Base-by-base conservation (phyloP, 2,329 filamentous ascomycete species). In the Diaporthe destruens region DNA sequence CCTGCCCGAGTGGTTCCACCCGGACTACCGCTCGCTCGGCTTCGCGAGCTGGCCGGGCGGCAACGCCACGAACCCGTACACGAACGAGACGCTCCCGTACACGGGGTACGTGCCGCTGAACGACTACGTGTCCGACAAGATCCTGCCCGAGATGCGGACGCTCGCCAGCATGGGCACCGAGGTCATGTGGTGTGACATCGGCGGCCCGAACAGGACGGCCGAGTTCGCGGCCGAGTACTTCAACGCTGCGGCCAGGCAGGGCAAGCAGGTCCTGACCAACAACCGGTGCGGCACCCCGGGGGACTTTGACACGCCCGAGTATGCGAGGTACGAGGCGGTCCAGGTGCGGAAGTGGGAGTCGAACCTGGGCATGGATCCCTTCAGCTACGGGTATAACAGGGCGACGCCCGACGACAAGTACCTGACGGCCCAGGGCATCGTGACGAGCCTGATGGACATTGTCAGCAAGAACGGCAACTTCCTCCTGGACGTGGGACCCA, bases 121-220 rank as follows among this genome's bases (percentile, higher is more conserved):
- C 6, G 82, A 86, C 75, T 86, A 81, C 71, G 77, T 86, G 32
- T 53, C 76, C 0, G 83, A 86, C 69, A 76, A 84, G 9, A 81
- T 85, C 53, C 69, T 85, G 0, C 84, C 84, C 0, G 80, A 85
- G 74, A 86, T 86, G 84, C 77, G 82, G 23, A 82, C 80, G 1
- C 77, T 86, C 1, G 83, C 84, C 3, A 74, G 79, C 11, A 82
- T 83, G 78, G 81, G 79, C 54, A 84, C 82, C 0, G 84, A 86
- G 53, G 83, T 86, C 23, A 82, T 86, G 80, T 86, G 84, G 84
- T 86, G 84, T 75, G 84, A 86, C 72, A 83, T 83, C 61, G 84
- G 84, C 14, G 84, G 81, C 1, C 81, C 84, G 1, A 86, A 85
- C 74, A 71, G 80, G 2, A 85, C 84, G 0, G 79, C 81, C 3